A percentile compares a stretch with the other conserved stretches of the same genome.
Evolutionary conservation across 139 green algal species (phyloP).

Genomic region (Raphidocelis subcapitata): DNA sequence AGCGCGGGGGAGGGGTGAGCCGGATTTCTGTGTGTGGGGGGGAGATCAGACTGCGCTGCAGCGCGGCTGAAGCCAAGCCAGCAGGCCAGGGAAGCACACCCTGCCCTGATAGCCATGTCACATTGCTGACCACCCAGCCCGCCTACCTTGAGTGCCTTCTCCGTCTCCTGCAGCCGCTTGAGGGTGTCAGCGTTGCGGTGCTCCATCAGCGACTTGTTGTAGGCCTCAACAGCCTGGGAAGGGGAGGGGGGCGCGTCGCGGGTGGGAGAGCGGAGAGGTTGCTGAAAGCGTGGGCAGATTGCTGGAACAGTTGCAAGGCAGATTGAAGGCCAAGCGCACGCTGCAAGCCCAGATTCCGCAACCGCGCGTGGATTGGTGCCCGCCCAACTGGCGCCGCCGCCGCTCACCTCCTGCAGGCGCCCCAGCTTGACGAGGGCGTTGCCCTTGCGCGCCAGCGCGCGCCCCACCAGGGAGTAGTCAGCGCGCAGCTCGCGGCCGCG

Average conservation of each 20-base stretch:
- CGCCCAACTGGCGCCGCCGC: no score
- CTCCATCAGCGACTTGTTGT: constrained; percentile 94
- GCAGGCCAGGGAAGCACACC: no score
- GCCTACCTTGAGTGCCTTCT: constrained; percentile 71
- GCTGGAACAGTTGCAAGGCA: no score
- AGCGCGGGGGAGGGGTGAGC: neutral
- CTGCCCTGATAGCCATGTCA: no score
- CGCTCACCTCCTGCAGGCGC: constrained; percentile 17
- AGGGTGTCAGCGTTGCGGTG: constrained; percentile 95
- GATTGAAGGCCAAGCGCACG: no score
- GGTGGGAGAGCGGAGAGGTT: neutral
- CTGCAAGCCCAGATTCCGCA: no score
- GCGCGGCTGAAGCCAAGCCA: no score
- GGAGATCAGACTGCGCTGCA: no score
- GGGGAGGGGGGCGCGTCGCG: neutral
- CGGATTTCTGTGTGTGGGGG: constrained; percentile 10
- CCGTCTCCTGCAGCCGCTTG: constrained; percentile 89
- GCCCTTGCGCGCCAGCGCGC: constrained; percentile 89
- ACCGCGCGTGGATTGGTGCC: no score
- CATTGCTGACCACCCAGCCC: no score
- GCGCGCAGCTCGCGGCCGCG: constrained; percentile 75
- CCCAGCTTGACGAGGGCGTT: constrained; percentile 84
- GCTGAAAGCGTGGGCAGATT: no score
- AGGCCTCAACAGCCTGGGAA: constrained; percentile 66
- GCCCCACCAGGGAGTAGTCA: constrained; percentile 93